phyloP scores from a whole-genome alignment of 164 flowering plant species.

The Warburgia ugandensis region DNA sequence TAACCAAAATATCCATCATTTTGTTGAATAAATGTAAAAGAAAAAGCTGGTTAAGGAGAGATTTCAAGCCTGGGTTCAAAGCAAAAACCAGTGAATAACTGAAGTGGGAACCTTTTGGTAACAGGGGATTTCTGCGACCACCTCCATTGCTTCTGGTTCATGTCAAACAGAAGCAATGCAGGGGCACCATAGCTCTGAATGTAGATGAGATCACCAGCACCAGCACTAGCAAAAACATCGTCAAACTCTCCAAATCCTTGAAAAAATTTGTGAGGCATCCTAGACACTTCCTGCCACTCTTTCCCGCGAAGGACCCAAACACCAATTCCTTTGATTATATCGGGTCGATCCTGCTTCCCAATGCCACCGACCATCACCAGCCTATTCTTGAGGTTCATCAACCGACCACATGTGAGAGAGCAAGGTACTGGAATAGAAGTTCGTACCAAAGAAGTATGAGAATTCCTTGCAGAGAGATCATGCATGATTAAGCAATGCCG shows the following conservation, averaged over 20 bases:
- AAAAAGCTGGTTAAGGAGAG: conserved; percentile 28
- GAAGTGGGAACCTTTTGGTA: conserved; percentile 79
- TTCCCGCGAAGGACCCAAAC: conserved; percentile 67
- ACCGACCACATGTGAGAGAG: conserved; percentile 79
- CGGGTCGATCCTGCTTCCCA: conserved; percentile 71
- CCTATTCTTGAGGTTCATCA: conserved; percentile 79
- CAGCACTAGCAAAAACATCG: conserved; percentile 87
- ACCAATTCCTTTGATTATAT: conserved; percentile 87
- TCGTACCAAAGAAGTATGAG: conserved; percentile 40
- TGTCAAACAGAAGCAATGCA: conserved; percentile 61
- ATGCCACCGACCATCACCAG: conserved; percentile 95
- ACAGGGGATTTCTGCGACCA: conserved; percentile 93
- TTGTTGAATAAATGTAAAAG: background rate
- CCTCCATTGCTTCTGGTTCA: conserved; percentile 66
- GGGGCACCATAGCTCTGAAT: conserved; percentile 92
- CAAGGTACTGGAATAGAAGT: conserved; percentile 72
- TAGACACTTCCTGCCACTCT: conserved; percentile 71
- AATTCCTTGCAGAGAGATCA: conserved; percentile 39
- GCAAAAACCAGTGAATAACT: conserved; percentile 92
- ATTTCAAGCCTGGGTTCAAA: conserved; percentile 85
- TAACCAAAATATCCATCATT: background rate
- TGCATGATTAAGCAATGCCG: conserved; percentile 67
- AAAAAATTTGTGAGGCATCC: conserved; percentile 83
- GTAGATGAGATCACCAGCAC: conserved; percentile 63
- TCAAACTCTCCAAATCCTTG: conserved; percentile 96